phyloP scores from a whole-genome alignment of 176 grass and related monocot genomes.

The Bolboschoenus planiculmis region DNA sequence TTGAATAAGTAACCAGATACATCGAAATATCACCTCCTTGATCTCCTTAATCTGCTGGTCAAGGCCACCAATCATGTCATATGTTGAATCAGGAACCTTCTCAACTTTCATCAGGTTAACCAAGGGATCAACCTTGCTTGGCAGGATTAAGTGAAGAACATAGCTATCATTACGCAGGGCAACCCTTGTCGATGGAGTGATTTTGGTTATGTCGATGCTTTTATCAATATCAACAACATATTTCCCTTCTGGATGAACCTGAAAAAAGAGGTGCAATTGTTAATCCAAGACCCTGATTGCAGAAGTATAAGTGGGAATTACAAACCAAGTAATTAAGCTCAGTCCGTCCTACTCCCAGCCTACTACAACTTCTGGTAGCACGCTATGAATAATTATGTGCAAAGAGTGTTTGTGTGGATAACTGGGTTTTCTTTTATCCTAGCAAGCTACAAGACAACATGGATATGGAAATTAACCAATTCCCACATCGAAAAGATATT shows the following conservation, averaged over 20 bases:
- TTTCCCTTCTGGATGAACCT: slow-evolving; percentile 99
- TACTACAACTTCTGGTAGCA: neutral
- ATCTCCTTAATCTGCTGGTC: slow-evolving; percentile 99
- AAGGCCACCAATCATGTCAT: slow-evolving; percentile 99
- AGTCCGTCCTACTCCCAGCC: neutral
- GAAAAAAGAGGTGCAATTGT: slow-evolving; percentile 29
- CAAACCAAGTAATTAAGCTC: neutral
- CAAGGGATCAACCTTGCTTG: slow-evolving; percentile 96
- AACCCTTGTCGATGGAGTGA: slow-evolving; percentile 95
- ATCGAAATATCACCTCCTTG: slow-evolving; percentile 54
- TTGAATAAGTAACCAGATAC: neutral
- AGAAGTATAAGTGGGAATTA: neutral
- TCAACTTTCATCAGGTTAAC: slow-evolving; percentile 99
- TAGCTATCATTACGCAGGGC: slow-evolving; percentile 98
- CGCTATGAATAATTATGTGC: neutral
- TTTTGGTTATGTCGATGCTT: slow-evolving; percentile 94
- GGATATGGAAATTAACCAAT: neutral
- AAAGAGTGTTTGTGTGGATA: neutral
- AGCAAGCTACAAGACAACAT: neutral
- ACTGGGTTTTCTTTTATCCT: neutral
- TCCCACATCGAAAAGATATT: neutral
- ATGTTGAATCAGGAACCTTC: slow-evolving; percentile 98
- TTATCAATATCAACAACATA: slow-evolving; percentile 97
- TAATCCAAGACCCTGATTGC: neutral
- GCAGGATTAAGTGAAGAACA: slow-evolving; percentile 81